Conservation (phyloP, 495 filamentous ascomycete species). For the Trichoderma gamsii region DNA sequence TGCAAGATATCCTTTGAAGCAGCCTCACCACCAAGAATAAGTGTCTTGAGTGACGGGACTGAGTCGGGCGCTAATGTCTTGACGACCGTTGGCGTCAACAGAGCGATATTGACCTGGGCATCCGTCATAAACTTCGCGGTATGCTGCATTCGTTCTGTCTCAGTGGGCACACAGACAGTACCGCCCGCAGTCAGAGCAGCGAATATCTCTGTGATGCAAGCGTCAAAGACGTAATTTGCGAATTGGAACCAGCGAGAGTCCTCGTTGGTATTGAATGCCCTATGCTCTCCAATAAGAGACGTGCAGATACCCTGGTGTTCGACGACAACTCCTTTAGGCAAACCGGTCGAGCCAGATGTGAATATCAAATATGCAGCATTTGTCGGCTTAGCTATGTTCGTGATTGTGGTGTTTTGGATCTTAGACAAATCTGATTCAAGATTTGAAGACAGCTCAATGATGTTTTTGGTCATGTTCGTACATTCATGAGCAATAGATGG, state of each 20-base stretch:
- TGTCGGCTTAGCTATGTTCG: slow-evolving; percentile 22
- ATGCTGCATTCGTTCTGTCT: slow-evolving; percentile 32
- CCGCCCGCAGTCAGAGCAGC: slow-evolving; percentile 54
- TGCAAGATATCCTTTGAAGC: not conserved
- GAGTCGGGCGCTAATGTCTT: slow-evolving; percentile 33
- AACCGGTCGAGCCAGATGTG: slow-evolving; percentile 51
- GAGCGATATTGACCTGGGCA: slow-evolving; percentile 44
- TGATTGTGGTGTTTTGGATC: not conserved
- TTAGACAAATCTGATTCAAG: not conserved
- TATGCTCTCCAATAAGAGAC: slow-evolving; percentile 28
- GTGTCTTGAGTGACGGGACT: slow-evolving; percentile 24
- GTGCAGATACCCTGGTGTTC: slow-evolving; percentile 35
- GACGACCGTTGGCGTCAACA: slow-evolving; percentile 41
- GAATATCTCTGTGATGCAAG: slow-evolving; percentile 59
- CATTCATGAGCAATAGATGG: not conserved
- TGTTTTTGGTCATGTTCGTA: not conserved
- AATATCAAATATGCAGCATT: slow-evolving; percentile 44
- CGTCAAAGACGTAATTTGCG: slow-evolving; percentile 63
- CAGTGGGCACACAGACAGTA: slow-evolving; percentile 46
- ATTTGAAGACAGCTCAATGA: not conserved
- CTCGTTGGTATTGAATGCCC: slow-evolving; percentile 34
- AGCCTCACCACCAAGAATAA: slow-evolving; percentile 4
- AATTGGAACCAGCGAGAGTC: slow-evolving; percentile 56
- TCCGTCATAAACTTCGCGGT: slow-evolving; percentile 35
- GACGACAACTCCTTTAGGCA: slow-evolving; percentile 39